A percentile compares a stretch with the other conserved stretches of the same genome.
phyloP scores from a whole-genome alignment of 1,284 basidiomycete genomes.

The Volvariella volvacea region DNA sequence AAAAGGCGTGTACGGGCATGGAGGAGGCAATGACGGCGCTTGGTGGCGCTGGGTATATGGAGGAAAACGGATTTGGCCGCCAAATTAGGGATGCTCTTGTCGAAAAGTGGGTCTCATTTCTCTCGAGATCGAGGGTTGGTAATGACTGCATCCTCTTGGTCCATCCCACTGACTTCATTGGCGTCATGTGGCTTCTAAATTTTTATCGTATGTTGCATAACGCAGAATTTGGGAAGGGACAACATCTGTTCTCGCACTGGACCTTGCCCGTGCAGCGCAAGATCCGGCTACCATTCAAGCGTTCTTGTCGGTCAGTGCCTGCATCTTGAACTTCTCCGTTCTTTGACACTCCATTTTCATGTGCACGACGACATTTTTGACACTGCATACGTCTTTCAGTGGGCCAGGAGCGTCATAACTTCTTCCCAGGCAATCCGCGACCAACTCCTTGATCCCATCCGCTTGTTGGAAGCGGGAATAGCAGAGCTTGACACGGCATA shows the following conservation, averaged over 20 bases:
- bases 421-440: constrained; percentile 26
- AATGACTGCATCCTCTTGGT: too few relatives aligned
- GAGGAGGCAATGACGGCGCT: constrained; percentile 71
- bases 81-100: constrained; percentile 57
- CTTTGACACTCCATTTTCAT: too few relatives aligned
- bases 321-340: neutral
- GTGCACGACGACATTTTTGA: neutral
- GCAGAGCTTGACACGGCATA: constrained; percentile 29
- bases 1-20: constrained; percentile 56
- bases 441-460: constrained; percentile 20
- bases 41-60: constrained; percentile 81
- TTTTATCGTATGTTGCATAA: neutral
- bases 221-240: constrained; percentile 76
- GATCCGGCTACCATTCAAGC: constrained; percentile 23
- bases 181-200: neutral
- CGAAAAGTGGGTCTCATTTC: constrained; percentile 41
- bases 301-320: constrained; percentile 23
- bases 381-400: constrained; percentile 29
- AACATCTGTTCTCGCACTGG: constrained; percentile 59
- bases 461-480: constrained; percentile 29
- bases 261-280: constrained; percentile 51
- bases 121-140: too few relatives aligned
- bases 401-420: constrained; percentile 40
- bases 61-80: constrained; percentile 64
- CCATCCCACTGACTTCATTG: neutral